Base-by-base conservation (phyloP, 2,329 filamentous ascomycete species). In the Alternaria tenuissima region DNA sequence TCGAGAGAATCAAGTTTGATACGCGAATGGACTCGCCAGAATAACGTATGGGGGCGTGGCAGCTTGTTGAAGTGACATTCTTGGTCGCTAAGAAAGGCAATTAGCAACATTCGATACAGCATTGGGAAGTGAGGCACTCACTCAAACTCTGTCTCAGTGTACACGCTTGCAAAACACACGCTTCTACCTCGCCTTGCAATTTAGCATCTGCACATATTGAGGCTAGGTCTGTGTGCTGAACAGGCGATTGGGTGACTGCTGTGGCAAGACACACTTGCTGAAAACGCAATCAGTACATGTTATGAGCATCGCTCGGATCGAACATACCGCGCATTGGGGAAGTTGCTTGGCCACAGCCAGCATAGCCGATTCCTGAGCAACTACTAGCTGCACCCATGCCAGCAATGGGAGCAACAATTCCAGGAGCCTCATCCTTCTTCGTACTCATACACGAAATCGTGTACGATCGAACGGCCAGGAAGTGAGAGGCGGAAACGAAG, bases 21-120 rank as follows among this genome's bases (percentile, higher is more conserved):
- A 74, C 63, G 6, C 75, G 76, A 14, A 80, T 68, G 7, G 63
- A 48, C 4, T 69, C 66, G 7, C 71, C 75, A 44, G 71, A 72
- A 61, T 81, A 73, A 16, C 80, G 75, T 8, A 79, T 58, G 1
- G 80, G 79, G 2, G 74, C 76, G 30, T 73, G 69, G 55, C 82
- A 84, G 36, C 72, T 66, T 18, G 78, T 76, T 14, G 67, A 55
- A 0, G 81, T 82, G 49, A 76, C 69, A 60, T 83, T 82, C 64
- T 83, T 80, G 5, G 79, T 80, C 14, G 73, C 78, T 81, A 16
- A 34, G 39, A 22, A 38, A 22, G 6, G 9, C 2, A 9, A 36
- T 70, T 18, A 67, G 58, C 24, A 24, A n/a, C 9, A 7, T 2
- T 26, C 12, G 5, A 36, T 32, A 18, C 18, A 1, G 4, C 38